Conservation (phyloP, 179 eudicot species). For the Monotropa hypopitys region DNA sequence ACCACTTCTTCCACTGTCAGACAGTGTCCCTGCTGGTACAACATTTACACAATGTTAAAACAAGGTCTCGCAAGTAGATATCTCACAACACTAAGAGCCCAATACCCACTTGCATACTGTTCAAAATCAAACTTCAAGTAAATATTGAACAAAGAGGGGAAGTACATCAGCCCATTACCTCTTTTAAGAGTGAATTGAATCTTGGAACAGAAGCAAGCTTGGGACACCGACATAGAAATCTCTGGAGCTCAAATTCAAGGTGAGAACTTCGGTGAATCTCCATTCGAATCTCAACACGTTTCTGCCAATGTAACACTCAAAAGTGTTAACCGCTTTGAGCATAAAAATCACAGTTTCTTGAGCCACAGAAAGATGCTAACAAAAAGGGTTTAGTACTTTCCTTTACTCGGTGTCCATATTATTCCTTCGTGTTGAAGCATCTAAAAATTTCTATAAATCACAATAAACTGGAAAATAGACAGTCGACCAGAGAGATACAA, state of each 20-base stretch:
- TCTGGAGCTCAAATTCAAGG: conserved; percentile 36
- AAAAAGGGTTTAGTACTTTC: neutral
- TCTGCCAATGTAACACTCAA: neutral
- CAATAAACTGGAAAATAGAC: neutral
- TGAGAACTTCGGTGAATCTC: conserved; percentile 40
- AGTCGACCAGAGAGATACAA: neutral
- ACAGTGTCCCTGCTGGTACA: conserved; percentile 34
- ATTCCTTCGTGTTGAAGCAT: neutral
- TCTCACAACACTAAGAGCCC: too few relatives aligned
- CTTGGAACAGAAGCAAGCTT: conserved; percentile 24
- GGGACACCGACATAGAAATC: conserved; percentile 60
- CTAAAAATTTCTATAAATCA: neutral
- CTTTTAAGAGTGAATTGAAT: conserved; percentile 22
- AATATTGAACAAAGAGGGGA: neutral
- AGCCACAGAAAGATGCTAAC: neutral
- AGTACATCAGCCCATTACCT: conserved; percentile 30
- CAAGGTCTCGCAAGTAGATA: neutral
- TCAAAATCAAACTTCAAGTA: neutral
- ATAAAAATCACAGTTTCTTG: neutral
- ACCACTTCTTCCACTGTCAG: conserved; percentile 60
- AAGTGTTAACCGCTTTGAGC: neutral
- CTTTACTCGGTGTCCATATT: neutral
- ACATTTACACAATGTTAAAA: neutral
- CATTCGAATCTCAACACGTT: conserved; percentile 16
- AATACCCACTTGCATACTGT: too few relatives aligned